phyloP scores from a whole-genome alignment of 345 rosid genomes.

The Garcia nutans region DNA sequence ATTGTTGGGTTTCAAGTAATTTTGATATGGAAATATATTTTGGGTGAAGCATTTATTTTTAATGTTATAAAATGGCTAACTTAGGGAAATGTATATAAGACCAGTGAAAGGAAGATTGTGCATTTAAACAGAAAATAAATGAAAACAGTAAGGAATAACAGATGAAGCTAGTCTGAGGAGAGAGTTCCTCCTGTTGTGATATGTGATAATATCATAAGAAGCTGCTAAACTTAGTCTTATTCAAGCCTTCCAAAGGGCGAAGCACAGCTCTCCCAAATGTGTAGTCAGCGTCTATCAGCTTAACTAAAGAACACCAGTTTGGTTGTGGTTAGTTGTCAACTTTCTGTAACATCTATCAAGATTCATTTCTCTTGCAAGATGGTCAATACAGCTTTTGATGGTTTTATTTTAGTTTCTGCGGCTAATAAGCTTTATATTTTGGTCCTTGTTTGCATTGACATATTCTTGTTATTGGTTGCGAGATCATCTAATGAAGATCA shows the following conservation, averaged over 20 bases:
- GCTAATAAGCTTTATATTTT: neutral
- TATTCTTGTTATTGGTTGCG: neutral
- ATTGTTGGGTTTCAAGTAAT: too few species aligned
- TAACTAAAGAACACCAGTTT: too few species aligned
- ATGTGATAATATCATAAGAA: neutral
- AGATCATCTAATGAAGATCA: conserved; percentile 75
- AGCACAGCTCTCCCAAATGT: too few species aligned
- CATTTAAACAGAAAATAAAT: too few species aligned
- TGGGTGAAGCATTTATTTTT: neutral
- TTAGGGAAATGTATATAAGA: neutral
- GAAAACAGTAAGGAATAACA: neutral
- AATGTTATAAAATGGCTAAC: neutral
- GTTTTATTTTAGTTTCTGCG: neutral
- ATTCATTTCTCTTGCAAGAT: neutral
- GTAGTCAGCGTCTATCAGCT: too few species aligned
- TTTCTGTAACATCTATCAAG: neutral
- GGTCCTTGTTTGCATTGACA: neutral
- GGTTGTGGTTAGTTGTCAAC: neutral
- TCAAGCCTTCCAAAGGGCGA: too few species aligned
- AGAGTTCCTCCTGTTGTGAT: neutral
- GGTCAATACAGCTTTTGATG: neutral
- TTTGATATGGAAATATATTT: neutral
- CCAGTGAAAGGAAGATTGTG: neutral
- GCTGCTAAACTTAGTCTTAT: too few species aligned
- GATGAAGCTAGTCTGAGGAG: neutral